Evolutionary conservation across 75 land plant genomes (phyloP), one percentile per base, ranked within the genome.

Genomic region (Ceratopteris richardii): DNA sequence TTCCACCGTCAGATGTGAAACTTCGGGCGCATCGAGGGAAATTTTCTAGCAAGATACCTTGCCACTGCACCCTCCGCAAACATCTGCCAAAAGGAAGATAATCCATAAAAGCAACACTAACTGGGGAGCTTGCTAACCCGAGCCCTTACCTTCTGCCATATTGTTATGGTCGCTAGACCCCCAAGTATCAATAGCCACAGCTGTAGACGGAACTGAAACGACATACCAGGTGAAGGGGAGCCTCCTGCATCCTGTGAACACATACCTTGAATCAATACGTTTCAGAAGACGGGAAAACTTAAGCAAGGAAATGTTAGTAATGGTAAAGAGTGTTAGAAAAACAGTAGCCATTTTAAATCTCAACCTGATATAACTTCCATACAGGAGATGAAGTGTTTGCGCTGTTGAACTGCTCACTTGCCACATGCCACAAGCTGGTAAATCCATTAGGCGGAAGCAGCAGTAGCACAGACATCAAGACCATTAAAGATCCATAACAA

Each of bases 341-440:
- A 33, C 7, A 33, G 37, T n/a, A n/a, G n/a, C n/a, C n/a, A n/a
- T n/a, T n/a, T n/a, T n/a, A n/a, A n/a, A n/a, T n/a, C n/a, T n/a
- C n/a, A n/a, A 73, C 76, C 76, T 73, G 76, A 28, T 73, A 73
- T 44, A 42, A 46, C 29, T 25, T 43, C 76, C 76, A 73, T 19
- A 73, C 76, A 31, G 76, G 76, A 12, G 76, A 73, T 16, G 62
- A 25, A 44, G 69, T 48, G n/a, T 60, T 60, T 14, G 28, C 31
- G 1, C 22, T 23, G 42, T 73, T 73, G 70, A 73, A 73, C 39
- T 66, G 76, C 47, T 73, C 65, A 44, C 76, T 73, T 22, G 76
- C 69, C 20, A 73, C 76, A 54, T 73, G 76, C 76, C 76, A 73
- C n/a, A 73, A 40, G 40, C 60, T 60, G 36, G 76, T 73, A 22